Base-by-base conservation (phyloP, 2,329 filamentous ascomycete species). In the Zasmidium angulare region DNA sequence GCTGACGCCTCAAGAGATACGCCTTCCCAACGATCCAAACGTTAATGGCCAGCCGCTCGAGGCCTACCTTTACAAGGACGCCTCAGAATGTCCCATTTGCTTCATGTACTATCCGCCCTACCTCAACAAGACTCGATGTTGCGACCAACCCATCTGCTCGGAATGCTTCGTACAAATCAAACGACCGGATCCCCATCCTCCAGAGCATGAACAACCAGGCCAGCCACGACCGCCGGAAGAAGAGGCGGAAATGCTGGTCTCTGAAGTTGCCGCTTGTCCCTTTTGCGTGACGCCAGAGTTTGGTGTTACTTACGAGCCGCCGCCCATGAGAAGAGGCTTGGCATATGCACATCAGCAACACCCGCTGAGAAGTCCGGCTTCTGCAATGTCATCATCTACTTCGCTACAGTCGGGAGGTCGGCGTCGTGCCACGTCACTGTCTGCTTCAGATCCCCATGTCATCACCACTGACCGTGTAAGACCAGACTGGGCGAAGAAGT, bases 91-190 rank as follows among this genome's bases (percentile, higher is more conserved):
- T 69, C 93, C 95, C 3, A 96, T 99, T 63, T 99, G 95, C 79
- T 96, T 98, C 73, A 81, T 98, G 55, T 96, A 92, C 68, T 99
- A 98, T 67, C 95, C 95, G 0, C 92, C 92, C 2, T 96, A 96
- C 71, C 82, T 99, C 26, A 99, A 99, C 77, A 89, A 88, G 65
- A 99, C 95, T 0, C 84, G 95, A 66, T 99, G 95, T 73, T 99
- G 95, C 75, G 92, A 96, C 69, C 95, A 99, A 73, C 83, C 90
- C 4, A 98, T 99, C 63, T 99, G 95, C 77, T 98, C 93, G 46
- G 95, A 99, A 77, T 99, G 95, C 75, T 99, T 99, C 70, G 95
- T 99, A 2, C 95, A 99, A 75, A 99, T 99, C 73, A 98, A 97
- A 74, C 86, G 95, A 46, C 88, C 92, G 2, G 93, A 99, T 65